Evolutionary conservation across 1,284 basidiomycete genomes (phyloP).

Genomic region (Wallemia hederae): DNA sequence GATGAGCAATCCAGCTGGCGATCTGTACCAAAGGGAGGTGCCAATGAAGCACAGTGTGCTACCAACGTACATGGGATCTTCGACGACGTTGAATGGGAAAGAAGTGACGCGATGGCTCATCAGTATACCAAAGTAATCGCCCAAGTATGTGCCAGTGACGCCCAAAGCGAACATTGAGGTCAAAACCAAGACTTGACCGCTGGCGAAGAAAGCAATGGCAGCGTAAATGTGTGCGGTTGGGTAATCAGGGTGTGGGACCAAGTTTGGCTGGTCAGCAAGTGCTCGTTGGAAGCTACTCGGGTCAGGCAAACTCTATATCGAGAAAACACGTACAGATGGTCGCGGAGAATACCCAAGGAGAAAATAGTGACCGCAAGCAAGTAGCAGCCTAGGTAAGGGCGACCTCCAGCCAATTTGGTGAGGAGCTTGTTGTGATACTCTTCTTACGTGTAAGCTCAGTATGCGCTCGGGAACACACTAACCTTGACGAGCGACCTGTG

Average conservation of each 20-base stretch:
- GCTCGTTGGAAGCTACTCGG: constrained; percentile 19
- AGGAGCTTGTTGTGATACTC: constrained; percentile 68
- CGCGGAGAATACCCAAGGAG: constrained; percentile 51
- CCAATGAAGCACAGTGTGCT: constrained; percentile 63
- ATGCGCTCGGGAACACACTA: constrained; percentile 1
- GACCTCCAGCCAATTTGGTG: constrained; percentile 46
- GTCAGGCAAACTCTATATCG: constrained; percentile 1
- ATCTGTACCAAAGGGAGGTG: constrained; percentile 55
- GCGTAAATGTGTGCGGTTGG: constrained; percentile 26
- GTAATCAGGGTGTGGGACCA: constrained; percentile 9
- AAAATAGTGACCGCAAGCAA: constrained; percentile 75
- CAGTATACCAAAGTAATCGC: constrained; percentile 96
- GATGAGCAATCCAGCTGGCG: constrained; percentile 45
- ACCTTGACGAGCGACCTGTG: background rate
- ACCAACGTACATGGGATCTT: constrained; percentile 87
- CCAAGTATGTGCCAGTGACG: constrained; percentile 68
- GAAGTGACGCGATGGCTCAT: constrained; percentile 46
- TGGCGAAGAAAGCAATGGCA: constrained; percentile 32
- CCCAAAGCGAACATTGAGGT: constrained; percentile 75
- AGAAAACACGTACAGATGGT: constrained; percentile 35
- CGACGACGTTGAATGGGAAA: constrained; percentile 83
- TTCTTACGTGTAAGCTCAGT: constrained; percentile 14
- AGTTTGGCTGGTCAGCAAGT: constrained; percentile 34
- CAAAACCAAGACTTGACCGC: constrained; percentile 53
- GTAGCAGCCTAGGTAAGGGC: constrained; percentile 51